phyloP scores from a whole-genome alignment of 2,329 filamentous ascomycete species.

The Mariannaea sp. region DNA sequence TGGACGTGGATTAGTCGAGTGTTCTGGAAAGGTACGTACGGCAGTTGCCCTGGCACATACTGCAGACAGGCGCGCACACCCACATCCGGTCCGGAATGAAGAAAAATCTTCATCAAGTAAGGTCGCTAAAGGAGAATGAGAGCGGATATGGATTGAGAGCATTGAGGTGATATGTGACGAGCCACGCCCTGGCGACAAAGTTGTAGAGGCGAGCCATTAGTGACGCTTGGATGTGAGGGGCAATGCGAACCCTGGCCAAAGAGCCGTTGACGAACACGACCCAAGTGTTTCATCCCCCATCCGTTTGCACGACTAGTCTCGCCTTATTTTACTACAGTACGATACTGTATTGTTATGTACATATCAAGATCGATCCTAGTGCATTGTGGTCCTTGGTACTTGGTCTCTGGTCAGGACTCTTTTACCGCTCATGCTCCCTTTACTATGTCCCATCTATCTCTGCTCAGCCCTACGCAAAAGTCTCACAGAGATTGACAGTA shows the following conservation, averaged over 20 bases:
- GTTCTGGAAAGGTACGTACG: conserved; percentile 1
- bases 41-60: conserved; percentile 17
- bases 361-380: conserved; percentile 32
- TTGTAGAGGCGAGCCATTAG: conserved; percentile 12
- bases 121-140: neutral
- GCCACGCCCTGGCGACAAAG: neutral
- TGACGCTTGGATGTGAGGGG: conserved; percentile 21
- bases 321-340: conserved; percentile 25
- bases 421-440: neutral
- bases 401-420: neutral
- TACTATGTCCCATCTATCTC: neutral
- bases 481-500: conserved; percentile 15
- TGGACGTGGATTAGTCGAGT: neutral
- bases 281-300: conserved; percentile 38
- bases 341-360: neutral
- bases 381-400: conserved; percentile 13
- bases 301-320: conserved; percentile 31
- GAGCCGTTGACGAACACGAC: conserved; percentile 31
- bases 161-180: conserved; percentile 6
- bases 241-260: conserved; percentile 32
- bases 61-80: conserved; percentile 15
- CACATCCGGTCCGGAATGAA: conserved; percentile 9
- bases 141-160: neutral
- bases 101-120: conserved; percentile 12
- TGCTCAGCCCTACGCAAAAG: conserved; percentile 21